These are phyloP conservation scores for Hippophae rhamnoides DNA, from an alignment of 306 rosid genomes.

Conservation along the genomic window DNA sequence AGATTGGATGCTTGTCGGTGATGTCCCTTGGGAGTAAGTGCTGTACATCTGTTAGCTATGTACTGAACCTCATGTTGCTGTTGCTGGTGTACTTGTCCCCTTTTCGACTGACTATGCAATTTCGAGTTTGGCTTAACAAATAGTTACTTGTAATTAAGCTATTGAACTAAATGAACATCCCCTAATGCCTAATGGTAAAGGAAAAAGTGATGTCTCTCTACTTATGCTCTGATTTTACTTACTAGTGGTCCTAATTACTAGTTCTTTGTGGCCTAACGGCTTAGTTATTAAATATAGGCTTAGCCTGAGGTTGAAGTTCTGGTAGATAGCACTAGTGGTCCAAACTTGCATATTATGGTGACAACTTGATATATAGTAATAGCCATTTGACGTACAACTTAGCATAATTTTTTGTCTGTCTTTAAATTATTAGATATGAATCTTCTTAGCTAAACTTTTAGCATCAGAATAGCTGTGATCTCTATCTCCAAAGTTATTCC, in stretches of 20 bases:
- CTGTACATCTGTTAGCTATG: not conserved
- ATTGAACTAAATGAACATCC: too few relatives aligned
- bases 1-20: conserved; percentile 99
- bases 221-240: too few relatives aligned
- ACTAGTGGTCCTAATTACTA: too few relatives aligned
- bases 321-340: not conserved
- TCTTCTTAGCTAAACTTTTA: not conserved
- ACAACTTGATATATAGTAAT: not conserved
- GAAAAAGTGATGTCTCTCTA: too few relatives aligned
- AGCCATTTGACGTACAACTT: not conserved
- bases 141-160: too few relatives aligned
- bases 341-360: not conserved
- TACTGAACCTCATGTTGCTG: not conserved
- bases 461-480: not conserved
- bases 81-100: too few relatives aligned
- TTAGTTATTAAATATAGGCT: too few relatives aligned
- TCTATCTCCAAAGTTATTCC: not conserved
- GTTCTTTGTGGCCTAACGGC: too few relatives aligned
- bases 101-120: too few relatives aligned
- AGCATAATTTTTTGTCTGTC: not conserved
- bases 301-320: too few relatives aligned
- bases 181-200: too few relatives aligned
- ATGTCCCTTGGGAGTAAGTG: conserved; percentile 96
- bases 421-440: not conserved
- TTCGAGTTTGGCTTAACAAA: too few relatives aligned